Conservation (phyloP, 768 basidiomycete species). For the Collybia sp. region DNA sequence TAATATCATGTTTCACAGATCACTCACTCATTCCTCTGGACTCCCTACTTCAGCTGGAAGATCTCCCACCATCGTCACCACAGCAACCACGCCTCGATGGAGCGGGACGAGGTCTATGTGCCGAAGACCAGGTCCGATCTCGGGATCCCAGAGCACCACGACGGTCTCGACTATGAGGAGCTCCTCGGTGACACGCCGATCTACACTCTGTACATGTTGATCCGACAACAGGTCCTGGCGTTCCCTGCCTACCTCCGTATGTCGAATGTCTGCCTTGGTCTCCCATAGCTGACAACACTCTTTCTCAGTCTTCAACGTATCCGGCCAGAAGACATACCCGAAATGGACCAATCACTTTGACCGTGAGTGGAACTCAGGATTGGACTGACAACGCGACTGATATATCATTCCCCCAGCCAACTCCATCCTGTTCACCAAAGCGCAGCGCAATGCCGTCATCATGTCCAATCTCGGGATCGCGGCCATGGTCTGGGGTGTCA, state of each 20-base stretch:
- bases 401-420: constrained; percentile 18
- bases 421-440: constrained; percentile 29
- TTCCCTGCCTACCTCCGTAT: constrained; percentile 39
- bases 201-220: constrained; percentile 32
- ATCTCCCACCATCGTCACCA: constrained; percentile 16
- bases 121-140: constrained; percentile 29
- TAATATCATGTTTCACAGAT: neutral
- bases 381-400: neutral
- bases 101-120: constrained; percentile 2
- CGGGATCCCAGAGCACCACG: constrained; percentile 18
- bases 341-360: constrained; percentile 38
- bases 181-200: constrained; percentile 38
- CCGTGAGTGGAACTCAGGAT: constrained; percentile 10
- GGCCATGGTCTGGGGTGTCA: constrained; percentile 17
- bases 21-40: neutral
- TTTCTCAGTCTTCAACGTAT: constrained; percentile 30
- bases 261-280: constrained; percentile 12
- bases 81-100: constrained; percentile 5
- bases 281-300: constrained; percentile 3
- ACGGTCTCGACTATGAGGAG: constrained; percentile 26
- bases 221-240: constrained; percentile 35
- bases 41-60: constrained; percentile 11
- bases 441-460: constrained; percentile 15
- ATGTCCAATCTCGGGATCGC: constrained; percentile 33
- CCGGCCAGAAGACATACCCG: constrained; percentile 30